Evolutionary conservation across 352 stramenopile species (phyloP).

Genomic region (Elongisporangium senticosum): DNA sequence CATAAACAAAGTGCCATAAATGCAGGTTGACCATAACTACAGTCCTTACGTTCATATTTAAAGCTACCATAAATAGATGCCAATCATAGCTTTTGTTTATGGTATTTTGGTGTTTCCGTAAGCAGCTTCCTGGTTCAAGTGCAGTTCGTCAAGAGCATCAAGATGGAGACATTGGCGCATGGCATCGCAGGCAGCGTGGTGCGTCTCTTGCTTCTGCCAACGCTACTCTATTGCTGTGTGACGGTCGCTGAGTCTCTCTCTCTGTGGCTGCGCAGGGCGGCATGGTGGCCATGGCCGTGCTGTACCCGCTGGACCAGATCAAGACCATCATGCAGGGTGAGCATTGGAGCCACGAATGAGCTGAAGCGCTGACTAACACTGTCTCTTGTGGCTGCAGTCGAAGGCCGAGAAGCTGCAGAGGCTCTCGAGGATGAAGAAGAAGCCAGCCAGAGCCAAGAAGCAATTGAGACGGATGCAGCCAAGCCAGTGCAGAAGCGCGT

Average conservation of each 20-base stretch:
- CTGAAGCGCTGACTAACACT: not conserved
- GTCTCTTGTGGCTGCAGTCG: slow-evolving; percentile 13
- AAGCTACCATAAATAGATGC: not conserved
- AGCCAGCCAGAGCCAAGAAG: not conserved
- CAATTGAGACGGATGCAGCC: slow-evolving; percentile 6
- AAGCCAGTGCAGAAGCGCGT: slow-evolving; percentile 7
- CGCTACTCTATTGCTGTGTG: slow-evolving; percentile 6
- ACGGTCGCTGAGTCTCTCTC: slow-evolving; percentile 4
- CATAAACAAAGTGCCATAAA: no score
- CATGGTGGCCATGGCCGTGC: slow-evolving; percentile 69
- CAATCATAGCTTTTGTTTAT: not conserved
- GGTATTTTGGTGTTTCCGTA: not conserved
- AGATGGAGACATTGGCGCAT: slow-evolving; percentile 64
- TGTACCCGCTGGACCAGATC: slow-evolving; percentile 86
- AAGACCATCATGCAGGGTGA: slow-evolving; percentile 81
- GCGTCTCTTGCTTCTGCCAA: slow-evolving; percentile 8
- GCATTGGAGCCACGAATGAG: not conserved
- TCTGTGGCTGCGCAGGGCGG: slow-evolving; percentile 25
- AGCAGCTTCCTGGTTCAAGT: not conserved
- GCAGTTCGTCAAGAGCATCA: slow-evolving; percentile 1
- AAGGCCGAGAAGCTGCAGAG: slow-evolving; percentile 15
- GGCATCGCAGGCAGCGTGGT: slow-evolving; percentile 60
- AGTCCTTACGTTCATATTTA: no score
- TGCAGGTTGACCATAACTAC: not conserved
- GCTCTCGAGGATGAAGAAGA: slow-evolving; percentile 3